Evolutionary conservation across 768 basidiomycete genomes (phyloP).

Genomic region (Rhodotorula kratochvilovae): DNA sequence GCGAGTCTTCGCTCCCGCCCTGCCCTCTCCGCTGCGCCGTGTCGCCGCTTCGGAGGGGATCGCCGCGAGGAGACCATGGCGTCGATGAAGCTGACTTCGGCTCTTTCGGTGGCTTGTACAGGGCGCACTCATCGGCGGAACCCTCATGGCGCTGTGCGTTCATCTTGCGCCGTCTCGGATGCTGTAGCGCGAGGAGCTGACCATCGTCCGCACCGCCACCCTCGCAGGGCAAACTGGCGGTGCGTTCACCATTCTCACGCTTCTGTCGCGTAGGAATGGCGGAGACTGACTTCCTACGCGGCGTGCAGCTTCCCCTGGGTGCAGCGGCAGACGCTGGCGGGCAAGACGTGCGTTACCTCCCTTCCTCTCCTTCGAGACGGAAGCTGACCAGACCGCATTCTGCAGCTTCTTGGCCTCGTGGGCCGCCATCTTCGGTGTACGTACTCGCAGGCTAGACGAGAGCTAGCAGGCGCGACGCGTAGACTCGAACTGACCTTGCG

Average conservation of each 20-base stretch:
- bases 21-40: no score
- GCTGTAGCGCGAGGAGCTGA: not conserved
- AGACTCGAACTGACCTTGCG: not conserved
- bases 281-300: not conserved
- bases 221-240: conserved; percentile 26
- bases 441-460: not conserved
- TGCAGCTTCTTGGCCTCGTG: conserved; percentile 7
- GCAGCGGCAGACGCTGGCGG: conserved; percentile 22
- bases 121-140: conserved; percentile 8
- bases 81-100: no score
- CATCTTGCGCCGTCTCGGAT: no score
- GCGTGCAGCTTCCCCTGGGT: conserved; percentile 10
- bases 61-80: not conserved
- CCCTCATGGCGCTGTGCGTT: conserved; percentile 3
- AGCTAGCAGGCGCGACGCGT: no score
- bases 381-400: not conserved
- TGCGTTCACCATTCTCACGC: not conserved
- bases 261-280: no score
- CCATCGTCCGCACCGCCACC: not conserved
- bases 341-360: conserved; percentile 8
- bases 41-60: not conserved
- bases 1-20: not conserved
- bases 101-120: not conserved
- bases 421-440: conserved; percentile 12
- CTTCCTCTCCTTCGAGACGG: no score